A percentile compares a stretch with the other conserved stretches of the same genome.
Conservation (phyloP, 2,329 filamentous ascomycete genomes). For the Phyllosticta citribraziliensis region DNA sequence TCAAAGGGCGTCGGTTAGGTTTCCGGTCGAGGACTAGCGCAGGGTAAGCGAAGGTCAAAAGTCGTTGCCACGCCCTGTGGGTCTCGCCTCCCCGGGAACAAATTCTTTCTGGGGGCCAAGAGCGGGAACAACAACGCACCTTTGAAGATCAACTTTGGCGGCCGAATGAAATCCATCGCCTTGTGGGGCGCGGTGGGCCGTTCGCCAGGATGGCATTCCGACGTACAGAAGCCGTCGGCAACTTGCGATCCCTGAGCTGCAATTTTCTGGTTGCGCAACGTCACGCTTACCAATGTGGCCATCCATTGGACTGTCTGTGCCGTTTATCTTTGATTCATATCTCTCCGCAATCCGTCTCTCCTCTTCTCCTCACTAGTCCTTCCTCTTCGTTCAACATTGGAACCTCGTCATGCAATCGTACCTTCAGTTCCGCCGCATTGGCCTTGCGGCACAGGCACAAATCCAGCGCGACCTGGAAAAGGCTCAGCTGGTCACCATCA, state of each 20-base stretch:
- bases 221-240: background rate
- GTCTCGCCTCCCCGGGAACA: background rate
- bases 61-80: background rate
- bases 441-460: conserved; percentile 13
- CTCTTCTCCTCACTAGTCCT: background rate
- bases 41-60: background rate
- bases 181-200: background rate
- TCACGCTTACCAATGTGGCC: conserved; percentile 4
- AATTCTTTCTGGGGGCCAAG: background rate
- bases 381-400: background rate
- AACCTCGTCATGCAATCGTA: conserved; percentile 19
- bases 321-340: background rate
- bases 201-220: background rate
- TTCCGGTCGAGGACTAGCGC: background rate
- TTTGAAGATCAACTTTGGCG: background rate
- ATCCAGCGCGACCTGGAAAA: conserved; percentile 13
- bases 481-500: conserved; percentile 3
- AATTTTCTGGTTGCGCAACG: conserved; percentile 2
- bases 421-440: conserved; percentile 18
- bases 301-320: background rate
- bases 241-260: background rate
- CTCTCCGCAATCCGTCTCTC: background rate
- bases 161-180: background rate
- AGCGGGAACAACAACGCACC: background rate
- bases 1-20: background rate